Evolutionary conservation across 208 protist genomes (phyloP).

Genomic region (Porcisia deanei): DNA sequence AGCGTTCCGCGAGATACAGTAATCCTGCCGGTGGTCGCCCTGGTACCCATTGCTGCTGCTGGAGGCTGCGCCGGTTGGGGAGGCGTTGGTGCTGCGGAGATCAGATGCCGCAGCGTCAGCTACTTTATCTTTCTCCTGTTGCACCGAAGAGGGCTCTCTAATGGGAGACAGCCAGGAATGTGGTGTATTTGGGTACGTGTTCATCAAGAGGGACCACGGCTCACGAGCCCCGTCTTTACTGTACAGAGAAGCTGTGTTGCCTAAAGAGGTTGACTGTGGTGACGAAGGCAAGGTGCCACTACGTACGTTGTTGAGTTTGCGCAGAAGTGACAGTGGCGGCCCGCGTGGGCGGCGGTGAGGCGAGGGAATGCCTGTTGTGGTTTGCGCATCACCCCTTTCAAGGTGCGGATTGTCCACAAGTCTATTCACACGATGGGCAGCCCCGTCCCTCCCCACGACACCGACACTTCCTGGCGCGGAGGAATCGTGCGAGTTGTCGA

Average conservation of each 20-base stretch:
- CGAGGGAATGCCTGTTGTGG: slow-evolving; percentile 29
- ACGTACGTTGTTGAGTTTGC: slow-evolving; percentile 11
- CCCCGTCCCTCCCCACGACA: not conserved
- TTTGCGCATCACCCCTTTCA: slow-evolving; percentile 9
- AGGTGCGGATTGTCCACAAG: not conserved
- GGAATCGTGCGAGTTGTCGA: not conserved
- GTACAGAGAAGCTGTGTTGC: too few relatives aligned
- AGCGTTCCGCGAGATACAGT: not conserved
- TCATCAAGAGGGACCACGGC: not conserved
- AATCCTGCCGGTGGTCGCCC: not conserved
- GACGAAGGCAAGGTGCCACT: slow-evolving; percentile 7
- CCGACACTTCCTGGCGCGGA: not conserved
- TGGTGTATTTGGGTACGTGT: not conserved
- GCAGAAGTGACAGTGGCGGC: slow-evolving; percentile 38
- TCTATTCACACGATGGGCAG: not conserved
- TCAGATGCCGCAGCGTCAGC: not conserved
- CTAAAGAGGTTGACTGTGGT: not conserved
- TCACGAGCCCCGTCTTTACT: not conserved
- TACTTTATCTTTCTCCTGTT: not conserved
- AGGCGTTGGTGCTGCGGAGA: not conserved
- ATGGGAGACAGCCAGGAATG: not conserved
- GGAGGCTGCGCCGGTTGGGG: not conserved
- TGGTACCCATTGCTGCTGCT: not conserved
- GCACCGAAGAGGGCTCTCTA: not conserved
- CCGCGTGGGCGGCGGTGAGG: slow-evolving; percentile 36